These are phyloP conservation scores for Cyclaneusma minus DNA, from an alignment of 2,329 filamentous ascomycete genomes.

Conservation along the genomic window DNA sequence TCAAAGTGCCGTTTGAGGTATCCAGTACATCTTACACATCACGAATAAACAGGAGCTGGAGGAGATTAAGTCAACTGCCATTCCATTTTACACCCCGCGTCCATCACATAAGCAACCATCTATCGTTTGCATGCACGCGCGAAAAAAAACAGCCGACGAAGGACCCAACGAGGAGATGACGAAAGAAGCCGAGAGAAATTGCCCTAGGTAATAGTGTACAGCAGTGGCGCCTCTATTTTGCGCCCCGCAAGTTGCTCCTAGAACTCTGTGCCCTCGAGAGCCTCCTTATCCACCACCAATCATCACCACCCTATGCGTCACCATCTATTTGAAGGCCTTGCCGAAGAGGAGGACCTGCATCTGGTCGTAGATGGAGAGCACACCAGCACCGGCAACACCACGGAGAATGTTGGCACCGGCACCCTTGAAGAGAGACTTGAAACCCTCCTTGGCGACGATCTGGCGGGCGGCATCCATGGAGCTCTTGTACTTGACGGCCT, in stretches of 20 bases:
- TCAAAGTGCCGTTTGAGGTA: too few relatives aligned
- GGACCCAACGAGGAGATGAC: slow-evolving; percentile 1
- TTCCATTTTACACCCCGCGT: too few relatives aligned
- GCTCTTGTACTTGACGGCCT: slow-evolving; percentile 99
- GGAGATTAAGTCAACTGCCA: too few relatives aligned
- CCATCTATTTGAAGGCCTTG: slow-evolving; percentile 80
- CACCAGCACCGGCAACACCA: slow-evolving; percentile 99
- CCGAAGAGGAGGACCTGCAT: slow-evolving; percentile 98
- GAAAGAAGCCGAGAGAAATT: slow-evolving; percentile 14
- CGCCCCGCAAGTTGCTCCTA: slow-evolving; percentile 18
- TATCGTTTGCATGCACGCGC: slow-evolving; percentile 4
- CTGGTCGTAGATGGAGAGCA: slow-evolving; percentile 99
- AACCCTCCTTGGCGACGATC: slow-evolving; percentile 95
- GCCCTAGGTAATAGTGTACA: slow-evolving; percentile 23
- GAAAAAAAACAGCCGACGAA: slow-evolving; percentile 4
- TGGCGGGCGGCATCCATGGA: slow-evolving; percentile 90
- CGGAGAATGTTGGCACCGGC: slow-evolving; percentile 99
- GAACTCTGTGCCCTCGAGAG: slow-evolving; percentile 12
- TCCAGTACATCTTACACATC: too few relatives aligned
- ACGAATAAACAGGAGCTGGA: too few relatives aligned
- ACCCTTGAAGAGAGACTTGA: slow-evolving; percentile 99
- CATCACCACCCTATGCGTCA: slow-evolving; percentile 6
- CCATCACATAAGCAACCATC: too few relatives aligned
- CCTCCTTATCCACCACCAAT: slow-evolving; percentile 9
- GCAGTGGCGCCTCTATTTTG: slow-evolving; percentile 13